Evolutionary conservation across 192 early-diverging fungal species (phyloP), one percentile per base, ranked within the genome.

Genomic region (Podila epicladia): DNA sequence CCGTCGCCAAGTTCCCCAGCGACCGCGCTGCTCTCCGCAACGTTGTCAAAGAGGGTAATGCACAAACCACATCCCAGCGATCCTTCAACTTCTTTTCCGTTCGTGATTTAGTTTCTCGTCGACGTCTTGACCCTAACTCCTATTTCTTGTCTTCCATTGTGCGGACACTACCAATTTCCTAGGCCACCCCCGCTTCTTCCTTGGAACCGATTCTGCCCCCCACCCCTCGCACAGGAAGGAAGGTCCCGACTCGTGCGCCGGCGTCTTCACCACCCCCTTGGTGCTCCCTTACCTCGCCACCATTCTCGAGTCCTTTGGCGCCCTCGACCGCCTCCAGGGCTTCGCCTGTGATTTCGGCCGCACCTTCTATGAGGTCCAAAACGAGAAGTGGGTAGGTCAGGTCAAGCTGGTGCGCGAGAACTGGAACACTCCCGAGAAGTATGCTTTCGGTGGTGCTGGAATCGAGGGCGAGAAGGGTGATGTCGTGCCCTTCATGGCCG

Each of bases 151-250:
- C 2, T 3, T 19, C 22, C 1, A 45, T 41, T 0, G 22, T 7
- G 20, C 3, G 33, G 33, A 33, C 6, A 33, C 33, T 33, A 33
- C 33, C 33, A 33, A 33, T 33, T 33, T 0, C 33, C 33, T 33
- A 85, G 93, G 94, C 24, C 97, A 97, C 75, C 95, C 95, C 19
- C 89, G 96, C 3, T 99, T 99, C 90, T 99, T 99, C 88, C 84
- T 99, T 13, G 97, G 97, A 24, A 97, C 95, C 33, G 97, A 99
- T 73, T 97, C 95, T 5, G 97, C 97, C 1, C 97, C 97, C 26
- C 97, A 99, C 64, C 97, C 97, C 17, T 91, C 91, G 9, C 85
- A 89, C 58, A 86, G 88, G 58, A 99, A 99, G 83, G 96, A 99
- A 79, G 90, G 91, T 26, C 89, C 91, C 15, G 86, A 87, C 8